Evolutionary conservation across 768 basidiomycete genomes (phyloP).

Genomic region (Mycena filopes): DNA sequence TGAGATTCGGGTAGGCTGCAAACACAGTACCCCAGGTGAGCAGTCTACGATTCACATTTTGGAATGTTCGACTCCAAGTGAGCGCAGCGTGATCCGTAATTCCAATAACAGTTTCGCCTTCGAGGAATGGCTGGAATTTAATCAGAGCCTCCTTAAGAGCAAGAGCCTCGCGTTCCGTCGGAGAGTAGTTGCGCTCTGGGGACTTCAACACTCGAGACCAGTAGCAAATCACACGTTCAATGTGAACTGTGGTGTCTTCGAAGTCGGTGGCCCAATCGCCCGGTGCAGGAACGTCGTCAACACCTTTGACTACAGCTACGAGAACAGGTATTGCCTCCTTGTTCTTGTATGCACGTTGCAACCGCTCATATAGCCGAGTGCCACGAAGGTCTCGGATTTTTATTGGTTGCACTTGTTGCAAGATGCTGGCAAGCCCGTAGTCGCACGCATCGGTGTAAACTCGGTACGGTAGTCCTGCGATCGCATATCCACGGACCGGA

Average conservation of each 20-base stretch:
- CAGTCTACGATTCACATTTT: constrained; percentile 39
- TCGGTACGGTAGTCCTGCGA: constrained; percentile 42
- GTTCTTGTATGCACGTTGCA: constrained; percentile 34
- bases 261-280: constrained; percentile 38
- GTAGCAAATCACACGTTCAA: constrained; percentile 44
- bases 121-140: constrained; percentile 48
- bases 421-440: constrained; percentile 39
- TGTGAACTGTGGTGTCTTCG: constrained; percentile 44
- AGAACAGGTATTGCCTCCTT: constrained; percentile 37
- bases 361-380: constrained; percentile 39
- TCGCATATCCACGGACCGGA: constrained; percentile 46
- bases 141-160: constrained; percentile 50
- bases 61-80: constrained; percentile 37
- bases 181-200: constrained; percentile 48
- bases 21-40: constrained; percentile 47
- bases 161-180: constrained; percentile 52
- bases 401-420: constrained; percentile 48
- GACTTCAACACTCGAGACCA: constrained; percentile 45
- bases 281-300: constrained; percentile 28
- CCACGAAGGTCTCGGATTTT: constrained; percentile 40
- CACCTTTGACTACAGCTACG: constrained; percentile 36
- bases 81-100: constrained; percentile 41
- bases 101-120: constrained; percentile 43
- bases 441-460: constrained; percentile 50
- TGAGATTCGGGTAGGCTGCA: constrained; percentile 41